Base-by-base conservation (phyloP, 768 basidiomycete genomes). In the Antrodiella citrinella region DNA sequence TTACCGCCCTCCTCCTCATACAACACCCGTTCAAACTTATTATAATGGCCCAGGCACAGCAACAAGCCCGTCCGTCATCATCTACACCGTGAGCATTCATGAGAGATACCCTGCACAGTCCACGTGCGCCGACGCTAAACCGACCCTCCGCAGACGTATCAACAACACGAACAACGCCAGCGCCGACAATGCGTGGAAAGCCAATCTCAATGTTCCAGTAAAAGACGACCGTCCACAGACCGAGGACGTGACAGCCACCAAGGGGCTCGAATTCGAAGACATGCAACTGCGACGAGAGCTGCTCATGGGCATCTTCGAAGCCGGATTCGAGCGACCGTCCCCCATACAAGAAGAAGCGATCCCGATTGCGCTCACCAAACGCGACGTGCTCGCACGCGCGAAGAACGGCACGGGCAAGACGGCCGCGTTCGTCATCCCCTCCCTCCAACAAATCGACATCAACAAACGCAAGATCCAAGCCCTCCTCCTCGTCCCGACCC, bases 301-400 rank as follows among this genome's bases (percentile, higher is more conserved):
- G 54, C 82, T 99, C 66, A 98, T 99, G 95, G 95, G 95, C 62
- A 96, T 98, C 67, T 99, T 94, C 61, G 93, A 97, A 71, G 96
- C 94, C 58, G 95, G 95, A 51, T 95, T 93, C 65, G 95, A 98
- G 71, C 84, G 77, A 59, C 95, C 95, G 40, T 95, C 91, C 21
- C 95, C 95, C 54, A 97, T 99, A 69, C 95, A 99, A 76, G 95
- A 99, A 80, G 91, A 96, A 73, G 90, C 95, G 48, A 97, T 97
- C 61, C 95, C 95, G 49, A 82, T 91, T 59, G 93, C 94, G 35
- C 83, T 98, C 62, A 82, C 88, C 50, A 88, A 86, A 60, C 85
- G 95, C 64, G 95, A 99, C 72, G 70, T 98, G 65, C 87, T 95
- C 57, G 92, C 92, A 39, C 89, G 92, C 57, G 92, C 93, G 50